These are phyloP conservation scores for Skeletonema marinoi DNA, from an alignment of 108 stramenopile species.

Conservation along the genomic window DNA sequence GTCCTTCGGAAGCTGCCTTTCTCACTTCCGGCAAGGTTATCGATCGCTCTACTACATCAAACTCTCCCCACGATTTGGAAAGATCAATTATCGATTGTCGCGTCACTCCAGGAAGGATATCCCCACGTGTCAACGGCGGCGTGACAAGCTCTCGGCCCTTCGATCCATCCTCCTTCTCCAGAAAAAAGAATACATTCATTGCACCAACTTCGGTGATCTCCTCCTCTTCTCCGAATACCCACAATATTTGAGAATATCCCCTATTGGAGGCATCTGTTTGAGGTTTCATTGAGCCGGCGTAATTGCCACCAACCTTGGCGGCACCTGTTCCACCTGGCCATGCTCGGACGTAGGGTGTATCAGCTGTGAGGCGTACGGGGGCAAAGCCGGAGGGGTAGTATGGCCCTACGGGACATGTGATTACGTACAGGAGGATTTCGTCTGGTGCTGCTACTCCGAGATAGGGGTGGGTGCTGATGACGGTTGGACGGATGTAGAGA, in stretches of 20 bases:
- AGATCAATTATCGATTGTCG: slow-evolving; percentile 85
- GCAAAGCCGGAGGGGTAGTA: slow-evolving; percentile 94
- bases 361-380: slow-evolving; percentile 88
- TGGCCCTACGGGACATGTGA: slow-evolving; percentile 91
- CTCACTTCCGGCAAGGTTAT: slow-evolving; percentile 86
- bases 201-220: slow-evolving; percentile 95
- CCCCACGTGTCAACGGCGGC: slow-evolving; percentile 88
- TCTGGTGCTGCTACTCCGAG: slow-evolving; percentile 80
- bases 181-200: slow-evolving; percentile 96
- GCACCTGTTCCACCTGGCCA: slow-evolving; percentile 96
- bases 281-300: slow-evolving; percentile 93
- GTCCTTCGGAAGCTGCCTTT: slow-evolving; percentile 71
- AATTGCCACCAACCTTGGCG: slow-evolving; percentile 95
- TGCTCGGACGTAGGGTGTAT: slow-evolving; percentile 88
- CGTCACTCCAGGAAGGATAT: slow-evolving; percentile 96
- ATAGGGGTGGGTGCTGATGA: slow-evolving; percentile 87
- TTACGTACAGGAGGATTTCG: slow-evolving; percentile 74
- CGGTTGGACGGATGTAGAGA: slow-evolving; percentile 96
- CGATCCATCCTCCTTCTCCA: slow-evolving; percentile 58
- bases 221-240: slow-evolving; percentile 91
- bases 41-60: slow-evolving; percentile 75
- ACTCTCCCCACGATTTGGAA: slow-evolving; percentile 74
- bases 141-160: slow-evolving; percentile 84
- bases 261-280: slow-evolving; percentile 68
- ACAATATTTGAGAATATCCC: slow-evolving; percentile 92